phyloP scores from a whole-genome alignment of 2,329 filamentous ascomycete species.

The Beauveria scarabaeidicola region DNA sequence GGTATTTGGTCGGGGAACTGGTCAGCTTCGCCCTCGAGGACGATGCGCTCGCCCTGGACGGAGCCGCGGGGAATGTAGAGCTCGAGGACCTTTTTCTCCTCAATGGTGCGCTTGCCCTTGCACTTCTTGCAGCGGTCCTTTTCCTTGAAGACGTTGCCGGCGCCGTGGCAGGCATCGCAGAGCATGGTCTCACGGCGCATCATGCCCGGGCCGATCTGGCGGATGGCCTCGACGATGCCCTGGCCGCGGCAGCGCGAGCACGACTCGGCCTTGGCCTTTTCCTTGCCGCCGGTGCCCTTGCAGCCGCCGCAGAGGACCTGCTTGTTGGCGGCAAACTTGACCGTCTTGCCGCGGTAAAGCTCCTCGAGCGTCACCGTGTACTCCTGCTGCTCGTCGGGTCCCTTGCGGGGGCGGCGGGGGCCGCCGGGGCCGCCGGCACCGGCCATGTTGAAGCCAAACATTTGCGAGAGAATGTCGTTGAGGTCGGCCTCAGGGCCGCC shows the following conservation, averaged over 20 bases:
- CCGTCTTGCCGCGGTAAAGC: slow-evolving; percentile 96
- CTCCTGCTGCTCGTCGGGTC: slow-evolving; percentile 77
- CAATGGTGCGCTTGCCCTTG: slow-evolving; percentile 81
- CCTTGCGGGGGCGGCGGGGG: slow-evolving; percentile 57
- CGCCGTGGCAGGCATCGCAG: slow-evolving; percentile 76
- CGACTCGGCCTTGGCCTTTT: slow-evolving; percentile 74
- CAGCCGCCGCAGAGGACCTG: slow-evolving; percentile 82
- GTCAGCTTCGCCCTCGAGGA: slow-evolving; percentile 88
- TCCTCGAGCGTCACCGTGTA: slow-evolving; percentile 91
- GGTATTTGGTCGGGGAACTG: slow-evolving; percentile 82
- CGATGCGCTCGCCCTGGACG: slow-evolving; percentile 79
- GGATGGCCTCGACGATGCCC: slow-evolving; percentile 68
- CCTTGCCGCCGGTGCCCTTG: slow-evolving; percentile 83
- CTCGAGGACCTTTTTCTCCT: slow-evolving; percentile 89
- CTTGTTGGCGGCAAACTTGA: slow-evolving; percentile 93
- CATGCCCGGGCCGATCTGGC: slow-evolving; percentile 78
- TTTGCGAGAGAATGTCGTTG: slow-evolving; percentile 86
- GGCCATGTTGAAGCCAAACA: slow-evolving; percentile 74
- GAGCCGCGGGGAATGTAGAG: slow-evolving; percentile 90
- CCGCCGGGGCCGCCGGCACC: slow-evolving; percentile 42
- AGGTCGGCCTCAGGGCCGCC: slow-evolving; percentile 69
- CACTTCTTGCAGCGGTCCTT: slow-evolving; percentile 99
- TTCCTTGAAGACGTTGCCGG: slow-evolving; percentile 82
- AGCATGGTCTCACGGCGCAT: slow-evolving; percentile 70
- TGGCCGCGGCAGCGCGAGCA: slow-evolving; percentile 80